phyloP scores from a whole-genome alignment of 2,329 filamentous ascomycete species.

The Phyllosticta citribraziliensis region DNA sequence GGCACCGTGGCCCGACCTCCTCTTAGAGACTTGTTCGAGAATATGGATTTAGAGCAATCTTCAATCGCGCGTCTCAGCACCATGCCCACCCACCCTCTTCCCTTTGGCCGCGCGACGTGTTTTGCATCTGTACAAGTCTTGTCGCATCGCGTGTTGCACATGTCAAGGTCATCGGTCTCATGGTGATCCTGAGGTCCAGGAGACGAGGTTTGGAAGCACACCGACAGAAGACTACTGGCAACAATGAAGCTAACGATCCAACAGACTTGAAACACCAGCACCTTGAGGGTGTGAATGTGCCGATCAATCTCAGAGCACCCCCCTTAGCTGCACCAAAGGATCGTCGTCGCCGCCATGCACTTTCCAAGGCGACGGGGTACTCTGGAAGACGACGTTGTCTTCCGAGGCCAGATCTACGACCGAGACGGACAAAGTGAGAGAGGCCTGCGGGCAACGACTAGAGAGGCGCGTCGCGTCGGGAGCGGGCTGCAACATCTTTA shows the following conservation, averaged over 20 bases:
- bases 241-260: neutral
- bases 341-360: neutral
- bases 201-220: neutral
- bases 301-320: neutral
- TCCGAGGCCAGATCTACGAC: neutral
- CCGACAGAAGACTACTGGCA: neutral
- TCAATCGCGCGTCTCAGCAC: neutral
- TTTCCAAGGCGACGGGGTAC: neutral
- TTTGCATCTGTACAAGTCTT: neutral
- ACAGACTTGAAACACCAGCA: neutral
- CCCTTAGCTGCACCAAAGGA: neutral
- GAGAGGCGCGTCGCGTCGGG: neutral
- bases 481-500: neutral
- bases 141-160: neutral
- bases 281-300: neutral
- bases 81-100: neutral
- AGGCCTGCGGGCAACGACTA: neutral
- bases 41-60: neutral
- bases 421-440: neutral
- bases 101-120: neutral
- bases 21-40: neutral
- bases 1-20: neutral
- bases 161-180: neutral
- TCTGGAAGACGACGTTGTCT: neutral
- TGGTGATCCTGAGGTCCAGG: neutral